Evolutionary conservation across 257 asterid genomes (phyloP), one percentile per base, ranked within the genome.

Genomic region (Schizonepeta tenuifolia): DNA sequence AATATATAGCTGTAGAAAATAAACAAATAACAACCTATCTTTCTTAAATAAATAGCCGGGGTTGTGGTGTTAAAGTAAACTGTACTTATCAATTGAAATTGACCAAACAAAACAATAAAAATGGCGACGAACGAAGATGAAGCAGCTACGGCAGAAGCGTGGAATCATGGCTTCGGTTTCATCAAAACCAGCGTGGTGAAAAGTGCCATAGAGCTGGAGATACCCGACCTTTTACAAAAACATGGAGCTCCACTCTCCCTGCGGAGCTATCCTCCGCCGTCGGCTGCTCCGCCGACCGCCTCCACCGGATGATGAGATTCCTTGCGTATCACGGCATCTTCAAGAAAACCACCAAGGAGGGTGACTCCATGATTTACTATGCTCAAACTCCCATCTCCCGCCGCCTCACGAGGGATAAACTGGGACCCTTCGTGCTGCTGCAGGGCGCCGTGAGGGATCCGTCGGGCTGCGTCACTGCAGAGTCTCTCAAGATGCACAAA

Each of bases 241-340:
- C 80, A 73, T 0, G 69, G 60, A 68, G 57, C 31, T 72, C 87
- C 24, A 3, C 4, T 81, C 58, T 50, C 83, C 0, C 83, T 88
- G 6, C 36, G 5, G 71, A 66, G 17, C 84, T 88, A 0, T 35
- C 47, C 28, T 3, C 46, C 66, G 53, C 80, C 40, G 81, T 61
- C 2, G 61, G 61, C 36, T 83, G 86, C 65, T 65, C 88, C 0
- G 71, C 84, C 0, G 28, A 81, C 1, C 49, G 71, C 24, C 85
- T 88, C 62, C 15, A 79, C 72, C 91, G 91, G 41, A 43, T 88
- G 71, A 76, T 88, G 85, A 71, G 95, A 46, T 88, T 86, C 86
- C 65, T 86, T 58, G 73, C 62, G 26, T 24, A 74, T 65, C 80
- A 86, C 0, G 55, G 72, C 21, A 82, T 88, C 56, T 86, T 88